Evolutionary conservation across 2,329 filamentous ascomycete genomes (phyloP), one percentile per base, ranked within the genome.

Genomic region (Orbilia oligospora): DNA sequence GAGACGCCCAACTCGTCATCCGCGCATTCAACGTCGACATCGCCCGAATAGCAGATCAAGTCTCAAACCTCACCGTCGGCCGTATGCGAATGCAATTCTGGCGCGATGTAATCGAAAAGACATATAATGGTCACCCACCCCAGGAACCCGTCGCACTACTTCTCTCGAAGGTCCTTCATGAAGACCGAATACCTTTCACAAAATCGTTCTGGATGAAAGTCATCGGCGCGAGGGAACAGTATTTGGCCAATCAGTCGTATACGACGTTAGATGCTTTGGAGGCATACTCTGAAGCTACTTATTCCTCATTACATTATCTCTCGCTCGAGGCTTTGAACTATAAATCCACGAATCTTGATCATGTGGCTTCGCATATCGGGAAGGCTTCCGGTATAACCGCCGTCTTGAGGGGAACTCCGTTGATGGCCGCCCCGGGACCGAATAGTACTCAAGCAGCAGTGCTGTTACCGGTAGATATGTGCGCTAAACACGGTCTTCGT

Each of bases 51-150:
- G 93, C 96, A 72, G 95, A 98, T 85, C 90, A 92, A 12, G 94
- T 96, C 20, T 96, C 93, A 56, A 96, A 92, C 78, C 90, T 92
- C n/a, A 91, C 91, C 3, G 92, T 98, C 78, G 95, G 93, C 63
- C 88, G 91, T 66, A 90, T 98, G 88, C 93, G 96, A 80, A 91
- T 97, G 85, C 93, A 97, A 84, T 98, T 98, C 87, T 98, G 96
- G 93, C 90, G 93, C 63, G 94, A 98, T 82, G 90, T 93, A 3
- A 87, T 99, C 65, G 89, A 91, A 68, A 91, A 91, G 79, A 92
- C 93, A 0, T 91, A 97, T 77, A 88, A 91, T 8, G 65, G 48
- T 8, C 64, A 63, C 6, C 94, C 96, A 0, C 94, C 94, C 0
- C 93, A 94, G 82, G 94, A 99, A 84, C 96, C 96, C 22, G 93